These are phyloP conservation scores for Taphrina populina DNA, from an alignment of 1,139 yeast species.

Conservation along the genomic window DNA sequence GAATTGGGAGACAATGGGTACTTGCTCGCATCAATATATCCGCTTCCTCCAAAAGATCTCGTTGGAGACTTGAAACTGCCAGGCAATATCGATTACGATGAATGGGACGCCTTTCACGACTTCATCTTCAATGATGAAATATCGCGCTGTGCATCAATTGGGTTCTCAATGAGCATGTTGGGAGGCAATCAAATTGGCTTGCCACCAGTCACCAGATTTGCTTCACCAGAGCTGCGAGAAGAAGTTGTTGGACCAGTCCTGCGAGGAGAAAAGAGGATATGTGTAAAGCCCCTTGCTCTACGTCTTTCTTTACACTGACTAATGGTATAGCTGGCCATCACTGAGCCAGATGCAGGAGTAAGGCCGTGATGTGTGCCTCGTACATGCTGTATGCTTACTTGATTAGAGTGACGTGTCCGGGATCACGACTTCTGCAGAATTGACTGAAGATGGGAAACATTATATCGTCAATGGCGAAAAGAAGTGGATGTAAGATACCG, in stretches of 20 bases:
- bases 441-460: slow-evolving; percentile 48
- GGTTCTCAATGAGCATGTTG: slow-evolving; percentile 42
- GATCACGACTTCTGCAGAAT: slow-evolving; percentile 47
- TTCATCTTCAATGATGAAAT: slow-evolving; percentile 66
- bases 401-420: slow-evolving; percentile 49
- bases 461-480: slow-evolving; percentile 50
- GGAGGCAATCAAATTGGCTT: slow-evolving; percentile 45
- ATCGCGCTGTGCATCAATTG: slow-evolving; percentile 46
- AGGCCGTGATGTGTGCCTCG: background rate
- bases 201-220: slow-evolving; percentile 47
- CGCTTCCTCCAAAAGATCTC: slow-evolving; percentile 48
- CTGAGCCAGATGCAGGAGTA: slow-evolving; percentile 50
- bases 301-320: too few relatives aligned
- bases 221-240: slow-evolving; percentile 42
- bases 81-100: slow-evolving; percentile 36
- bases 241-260: slow-evolving; percentile 45
- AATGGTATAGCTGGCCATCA: slow-evolving; percentile 44
- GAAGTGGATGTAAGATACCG: slow-evolving; percentile 39
- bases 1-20: slow-evolving; percentile 25
- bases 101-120: slow-evolving; percentile 91
- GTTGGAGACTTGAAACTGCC: slow-evolving; percentile 39
- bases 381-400: background rate
- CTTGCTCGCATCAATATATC: slow-evolving; percentile 3
- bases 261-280: slow-evolving; percentile 47
- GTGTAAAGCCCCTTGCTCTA: slow-evolving; percentile 36